Base-by-base conservation (phyloP, 2,329 filamentous ascomycete genomes). In the Dichotomopilus funicola region DNA sequence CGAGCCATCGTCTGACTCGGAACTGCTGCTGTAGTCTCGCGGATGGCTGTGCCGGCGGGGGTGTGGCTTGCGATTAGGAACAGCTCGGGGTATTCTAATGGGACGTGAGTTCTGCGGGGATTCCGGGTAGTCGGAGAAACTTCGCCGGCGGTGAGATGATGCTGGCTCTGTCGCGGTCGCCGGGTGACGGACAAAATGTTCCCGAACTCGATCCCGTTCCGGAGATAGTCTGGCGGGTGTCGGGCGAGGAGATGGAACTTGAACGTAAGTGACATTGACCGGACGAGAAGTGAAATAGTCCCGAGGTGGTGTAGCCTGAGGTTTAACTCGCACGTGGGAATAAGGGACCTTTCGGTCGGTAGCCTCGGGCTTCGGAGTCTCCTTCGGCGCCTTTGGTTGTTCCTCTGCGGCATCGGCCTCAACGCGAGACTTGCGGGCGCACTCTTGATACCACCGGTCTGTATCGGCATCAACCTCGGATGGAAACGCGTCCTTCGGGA, bases 371-470 rank as follows among this genome's bases (percentile, higher is more conserved):
- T 61, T 59, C 50, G 56, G 55, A 43, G 74, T 68, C 42, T 71
- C 68, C 50, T 70, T 68, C 4, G 70, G 69, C 9, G 72, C 71
- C 12, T 50, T 51, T 5, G 51, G 10, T 36, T 13, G 10, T 36
- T 13, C 35, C 10, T 50, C 57, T 8, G 46, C 59, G 7, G 48
- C 55, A 8, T 41, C 40, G 2, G 77, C 76, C 62, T 91, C 85
- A 54, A 80, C 76, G 59, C 84, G 81, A 49, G 96, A 72, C 62
- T 81, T 83, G 56, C 86, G 78, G 38, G 84, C 87, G 55, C 95
- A 91, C 2, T 78, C 76, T 62, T 88, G 83, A 68, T 97, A 91
- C 92, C 94, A 99, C 56, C 79, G 76, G 54, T 91, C 83, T 72
- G 96, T 91, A n/a, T 87, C 86, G 4, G 79, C 73, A 64, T 97